These are phyloP conservation scores for Viola pubescens DNA, from an alignment of 441 rosid genomes.

Conservation along the genomic window DNA sequence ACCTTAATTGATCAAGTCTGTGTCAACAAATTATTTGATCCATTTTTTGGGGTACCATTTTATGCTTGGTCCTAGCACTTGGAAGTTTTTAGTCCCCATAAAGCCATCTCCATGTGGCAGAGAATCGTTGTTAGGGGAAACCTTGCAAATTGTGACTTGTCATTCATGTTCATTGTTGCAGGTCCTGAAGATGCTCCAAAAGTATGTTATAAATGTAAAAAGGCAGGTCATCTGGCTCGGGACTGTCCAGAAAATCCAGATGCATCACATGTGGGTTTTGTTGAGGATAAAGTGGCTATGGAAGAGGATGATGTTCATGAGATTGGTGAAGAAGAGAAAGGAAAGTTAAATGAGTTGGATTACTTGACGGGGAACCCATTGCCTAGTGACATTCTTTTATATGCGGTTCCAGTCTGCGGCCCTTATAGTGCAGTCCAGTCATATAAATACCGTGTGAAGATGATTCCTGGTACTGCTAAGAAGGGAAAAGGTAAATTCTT, in stretches of 20 bases:
- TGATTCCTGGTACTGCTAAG: slow-evolving; percentile 82
- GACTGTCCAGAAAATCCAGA: slow-evolving; percentile 66
- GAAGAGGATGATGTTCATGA: slow-evolving; percentile 91
- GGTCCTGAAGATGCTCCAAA: slow-evolving; percentile 65
- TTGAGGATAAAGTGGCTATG: slow-evolving; percentile 65
- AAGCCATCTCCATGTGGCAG: not conserved
- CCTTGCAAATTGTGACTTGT: not conserved
- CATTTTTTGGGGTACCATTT: not conserved
- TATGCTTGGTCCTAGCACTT: not conserved
- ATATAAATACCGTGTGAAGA: slow-evolving; percentile 83
- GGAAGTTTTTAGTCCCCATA: not conserved
- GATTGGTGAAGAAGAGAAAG: slow-evolving; percentile 89
- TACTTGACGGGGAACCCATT: slow-evolving; percentile 85
- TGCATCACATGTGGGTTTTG: slow-evolving; percentile 21
- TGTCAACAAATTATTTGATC: not conserved
- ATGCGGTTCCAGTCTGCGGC: slow-evolving; percentile 87
- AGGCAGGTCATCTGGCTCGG: slow-evolving; percentile 73
- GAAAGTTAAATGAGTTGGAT: slow-evolving; percentile 69
- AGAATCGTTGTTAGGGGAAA: not conserved
- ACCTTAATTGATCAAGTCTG: not conserved
- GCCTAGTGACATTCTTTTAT: slow-evolving; percentile 68
- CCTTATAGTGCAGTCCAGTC: slow-evolving; percentile 84
- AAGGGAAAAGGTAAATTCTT: slow-evolving; percentile 69
- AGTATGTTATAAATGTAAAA: slow-evolving; percentile 87
- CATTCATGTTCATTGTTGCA: slow-evolving; percentile 24